phyloP scores from a whole-genome alignment of 148 eudicot species.

The Camellia granthamiana region DNA sequence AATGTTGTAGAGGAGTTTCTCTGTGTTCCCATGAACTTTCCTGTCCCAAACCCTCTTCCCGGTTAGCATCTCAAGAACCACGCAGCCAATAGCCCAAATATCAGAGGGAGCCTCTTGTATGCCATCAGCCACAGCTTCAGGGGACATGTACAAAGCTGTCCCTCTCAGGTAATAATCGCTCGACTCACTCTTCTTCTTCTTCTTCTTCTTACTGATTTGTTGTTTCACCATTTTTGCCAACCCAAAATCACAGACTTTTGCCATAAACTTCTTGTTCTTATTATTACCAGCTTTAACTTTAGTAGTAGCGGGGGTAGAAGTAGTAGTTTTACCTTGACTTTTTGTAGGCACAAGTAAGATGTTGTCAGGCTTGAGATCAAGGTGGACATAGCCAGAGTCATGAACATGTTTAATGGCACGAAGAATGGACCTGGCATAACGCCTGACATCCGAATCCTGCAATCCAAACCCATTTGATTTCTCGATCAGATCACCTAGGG shows the following conservation, averaged over 20 bases:
- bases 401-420: constrained; percentile 36
- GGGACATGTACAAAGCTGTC: constrained; percentile 33
- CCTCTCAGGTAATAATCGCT: constrained; percentile 22
- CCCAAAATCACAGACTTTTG: constrained; percentile 47
- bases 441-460: constrained; percentile 27
- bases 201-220: no score
- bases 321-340: no score
- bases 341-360: constrained; percentile 24
- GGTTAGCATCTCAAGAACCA: constrained; percentile 40
- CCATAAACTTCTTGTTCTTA: constrained; percentile 10
- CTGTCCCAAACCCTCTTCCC: constrained; percentile 27
- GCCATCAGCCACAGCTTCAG: constrained; percentile 30
- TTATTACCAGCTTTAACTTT: neutral
- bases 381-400: constrained; percentile 29
- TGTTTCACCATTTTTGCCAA: constrained; percentile 29
- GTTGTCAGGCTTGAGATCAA: constrained; percentile 46
- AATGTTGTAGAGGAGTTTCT: constrained; percentile 23
- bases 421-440: constrained; percentile 29
- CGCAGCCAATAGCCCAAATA: constrained; percentile 44
- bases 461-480: constrained; percentile 25
- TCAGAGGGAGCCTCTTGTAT: constrained; percentile 35
- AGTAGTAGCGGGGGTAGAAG: no score
- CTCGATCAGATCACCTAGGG: constrained; percentile 29
- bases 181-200: constrained; percentile 25
- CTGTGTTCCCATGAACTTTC: constrained; percentile 9